Conservation (phyloP, 2,329 filamentous ascomycete genomes). For the Paraphoma chrysanthemicola region DNA sequence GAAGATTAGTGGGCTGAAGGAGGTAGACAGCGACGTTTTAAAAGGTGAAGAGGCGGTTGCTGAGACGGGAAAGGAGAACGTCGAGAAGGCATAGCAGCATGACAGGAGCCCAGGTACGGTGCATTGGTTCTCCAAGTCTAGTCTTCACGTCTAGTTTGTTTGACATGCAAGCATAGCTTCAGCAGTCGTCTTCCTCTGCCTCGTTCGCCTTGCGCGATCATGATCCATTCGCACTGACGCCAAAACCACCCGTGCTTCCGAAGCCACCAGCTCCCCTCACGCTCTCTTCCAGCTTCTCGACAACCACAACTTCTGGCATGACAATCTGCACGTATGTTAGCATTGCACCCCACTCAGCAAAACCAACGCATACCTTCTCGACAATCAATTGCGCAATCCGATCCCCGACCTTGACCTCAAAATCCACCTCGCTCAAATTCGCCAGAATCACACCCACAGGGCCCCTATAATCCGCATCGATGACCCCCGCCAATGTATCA, state of each 20-base stretch:
- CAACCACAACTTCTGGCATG: conserved; percentile 90
- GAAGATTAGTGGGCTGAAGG: conserved; percentile 3
- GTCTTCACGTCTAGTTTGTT: background rate
- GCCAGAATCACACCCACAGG: conserved; percentile 94
- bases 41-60: background rate
- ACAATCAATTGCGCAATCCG: conserved; percentile 92
- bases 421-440: conserved; percentile 86
- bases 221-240: conserved; percentile 20
- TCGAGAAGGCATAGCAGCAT: background rate
- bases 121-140: background rate
- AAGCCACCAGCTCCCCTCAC: conserved; percentile 81
- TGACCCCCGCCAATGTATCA: conserved; percentile 93
- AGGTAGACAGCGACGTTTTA: background rate
- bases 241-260: conserved; percentile 49
- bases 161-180: background rate
- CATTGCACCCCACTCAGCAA: conserved; percentile 6
- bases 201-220: background rate
- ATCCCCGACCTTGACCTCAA: conserved; percentile 82
- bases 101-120: background rate
- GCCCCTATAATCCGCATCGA: conserved; percentile 96
- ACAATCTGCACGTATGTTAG: conserved; percentile 66
- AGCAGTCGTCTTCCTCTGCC: background rate
- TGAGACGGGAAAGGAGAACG: background rate
- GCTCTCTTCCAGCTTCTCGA: conserved; percentile 86
- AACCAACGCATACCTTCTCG: conserved; percentile 67